Conservation (phyloP, 2,329 filamentous ascomycete genomes). For the Thermothelomyces thermophilus region DNA sequence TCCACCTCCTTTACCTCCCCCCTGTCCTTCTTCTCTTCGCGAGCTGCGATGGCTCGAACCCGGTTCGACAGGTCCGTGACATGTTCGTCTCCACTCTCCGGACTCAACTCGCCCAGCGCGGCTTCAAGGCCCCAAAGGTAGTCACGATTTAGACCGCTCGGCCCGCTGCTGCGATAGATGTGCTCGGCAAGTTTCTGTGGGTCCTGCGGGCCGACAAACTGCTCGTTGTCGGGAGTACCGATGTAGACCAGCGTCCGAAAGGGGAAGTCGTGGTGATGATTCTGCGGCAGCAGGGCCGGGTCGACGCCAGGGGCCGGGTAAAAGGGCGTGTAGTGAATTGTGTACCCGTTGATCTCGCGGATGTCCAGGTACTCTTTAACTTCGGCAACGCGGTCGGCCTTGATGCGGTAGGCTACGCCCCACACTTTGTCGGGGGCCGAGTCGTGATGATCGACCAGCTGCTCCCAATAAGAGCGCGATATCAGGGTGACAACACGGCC, state of each 20-base stretch:
- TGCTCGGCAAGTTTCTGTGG: constrained; percentile 70
- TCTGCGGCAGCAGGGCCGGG: constrained; percentile 13
- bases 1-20: constrained; percentile 1
- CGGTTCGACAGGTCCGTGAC: constrained; percentile 72
- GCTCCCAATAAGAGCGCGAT: constrained; percentile 74
- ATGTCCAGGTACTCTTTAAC: constrained; percentile 89
- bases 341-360: constrained; percentile 95
- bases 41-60: constrained; percentile 51
- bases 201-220: constrained; percentile 82
- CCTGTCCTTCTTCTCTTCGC: constrained; percentile 14
- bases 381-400: constrained; percentile 62
- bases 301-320: constrained; percentile 44
- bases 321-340: constrained; percentile 85
- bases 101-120: constrained; percentile 64
- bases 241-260: constrained; percentile 76
- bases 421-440: constrained; percentile 64
- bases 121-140: constrained; percentile 78
- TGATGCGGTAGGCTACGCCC: constrained; percentile 89
- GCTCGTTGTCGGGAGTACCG: constrained; percentile 84
- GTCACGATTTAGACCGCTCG: constrained; percentile 84
- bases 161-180: constrained; percentile 69
- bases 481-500: constrained; percentile 93
- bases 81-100: constrained; percentile 75
- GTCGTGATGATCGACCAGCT: constrained; percentile 61
- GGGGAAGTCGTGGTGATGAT: constrained; percentile 28